Evolutionary conservation across 176 grass and related monocot species (phyloP).

Genomic region (Oryza nivara): DNA sequence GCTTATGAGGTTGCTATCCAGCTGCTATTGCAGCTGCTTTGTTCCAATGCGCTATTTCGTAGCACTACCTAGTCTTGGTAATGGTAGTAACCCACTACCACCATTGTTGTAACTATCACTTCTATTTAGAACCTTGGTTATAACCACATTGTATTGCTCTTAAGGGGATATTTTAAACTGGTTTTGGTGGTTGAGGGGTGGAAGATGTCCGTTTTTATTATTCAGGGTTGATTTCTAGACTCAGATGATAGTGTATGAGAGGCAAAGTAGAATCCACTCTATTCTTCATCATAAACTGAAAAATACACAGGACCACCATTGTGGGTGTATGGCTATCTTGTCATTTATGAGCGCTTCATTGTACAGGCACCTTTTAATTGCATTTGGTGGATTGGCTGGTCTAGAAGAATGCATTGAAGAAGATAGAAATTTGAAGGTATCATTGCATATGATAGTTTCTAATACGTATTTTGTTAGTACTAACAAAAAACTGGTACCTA

Average conservation of each 20-base stretch:
- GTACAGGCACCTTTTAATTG: slow-evolving; percentile 89
- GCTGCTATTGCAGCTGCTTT: not conserved
- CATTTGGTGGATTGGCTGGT: slow-evolving; percentile 88
- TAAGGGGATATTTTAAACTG: not conserved
- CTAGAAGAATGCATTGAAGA: slow-evolving; percentile 99
- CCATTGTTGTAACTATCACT: not conserved
- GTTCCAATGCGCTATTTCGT: not conserved
- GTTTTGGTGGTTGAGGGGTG: not conserved
- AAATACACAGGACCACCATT: not conserved
- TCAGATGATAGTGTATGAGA: not conserved
- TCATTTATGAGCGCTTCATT: slow-evolving; percentile 26
- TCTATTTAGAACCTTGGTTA: not conserved
- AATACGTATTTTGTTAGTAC: slow-evolving; percentile 18
- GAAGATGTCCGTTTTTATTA: not conserved
- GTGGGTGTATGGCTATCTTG: not conserved
- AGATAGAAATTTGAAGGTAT: slow-evolving; percentile 87
- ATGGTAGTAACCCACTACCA: not conserved
- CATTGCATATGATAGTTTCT: slow-evolving; percentile 13
- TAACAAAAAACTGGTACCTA: not conserved
- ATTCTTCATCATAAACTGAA: slow-evolving; percentile 15
- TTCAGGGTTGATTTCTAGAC: not conserved
- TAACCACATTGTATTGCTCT: not conserved
- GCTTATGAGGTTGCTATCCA: not conserved
- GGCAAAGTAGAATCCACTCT: not conserved
- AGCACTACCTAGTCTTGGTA: not conserved